A percentile compares a stretch with the other conserved stretches of the same genome.
Conservation (phyloP, 2,329 filamentous ascomycete genomes). For the Colletotrichum simmondsii region DNA sequence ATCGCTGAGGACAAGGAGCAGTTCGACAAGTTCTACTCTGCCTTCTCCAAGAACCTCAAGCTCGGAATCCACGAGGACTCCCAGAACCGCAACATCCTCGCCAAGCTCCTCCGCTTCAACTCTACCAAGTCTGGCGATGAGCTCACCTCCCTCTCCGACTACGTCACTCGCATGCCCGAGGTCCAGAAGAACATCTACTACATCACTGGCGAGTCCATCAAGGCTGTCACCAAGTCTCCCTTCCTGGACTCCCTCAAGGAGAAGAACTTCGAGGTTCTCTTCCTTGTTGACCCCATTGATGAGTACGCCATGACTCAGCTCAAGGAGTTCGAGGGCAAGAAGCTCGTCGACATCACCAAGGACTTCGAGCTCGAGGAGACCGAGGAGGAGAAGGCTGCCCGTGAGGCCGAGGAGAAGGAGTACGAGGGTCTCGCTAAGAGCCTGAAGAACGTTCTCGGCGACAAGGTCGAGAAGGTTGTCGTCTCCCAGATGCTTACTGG, state of each 20-base stretch:
- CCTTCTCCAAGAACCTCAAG: conserved; percentile 99
- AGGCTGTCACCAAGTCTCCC: conserved; percentile 96
- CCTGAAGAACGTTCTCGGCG: conserved; percentile 98
- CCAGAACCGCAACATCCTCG: conserved; percentile 91
- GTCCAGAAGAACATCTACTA: conserved; percentile 99
- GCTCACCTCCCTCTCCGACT: conserved; percentile 93
- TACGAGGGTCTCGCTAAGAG: conserved; percentile 94
- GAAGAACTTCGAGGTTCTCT: conserved; percentile 99
- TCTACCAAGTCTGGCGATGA: conserved; percentile 99
- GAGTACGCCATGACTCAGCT: conserved; percentile 99
- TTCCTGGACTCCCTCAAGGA: conserved; percentile 99
- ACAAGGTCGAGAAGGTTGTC: conserved; percentile 99
- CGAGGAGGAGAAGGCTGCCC: conserved; percentile 97
- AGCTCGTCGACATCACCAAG: conserved; percentile 99
- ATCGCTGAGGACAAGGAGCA: conserved; percentile 99
- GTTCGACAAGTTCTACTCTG: conserved; percentile 99
- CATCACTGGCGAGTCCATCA: conserved; percentile 99
- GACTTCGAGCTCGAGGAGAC: conserved; percentile 99
- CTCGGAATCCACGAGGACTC: conserved; percentile 99
- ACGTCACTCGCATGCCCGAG: conserved; percentile 98
- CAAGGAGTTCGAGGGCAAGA: conserved; percentile 99
- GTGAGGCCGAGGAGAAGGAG: conserved; percentile 98
- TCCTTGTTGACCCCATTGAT: conserved; percentile 99
- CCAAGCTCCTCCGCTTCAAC: conserved; percentile 99
- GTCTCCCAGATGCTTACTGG: conserved; percentile 97